Percentiles rank a stretch among this genome's conserved stretches.
phyloP scores from a whole-genome alignment of 2,329 filamentous ascomycete species.

The Penicillium thymicola region DNA sequence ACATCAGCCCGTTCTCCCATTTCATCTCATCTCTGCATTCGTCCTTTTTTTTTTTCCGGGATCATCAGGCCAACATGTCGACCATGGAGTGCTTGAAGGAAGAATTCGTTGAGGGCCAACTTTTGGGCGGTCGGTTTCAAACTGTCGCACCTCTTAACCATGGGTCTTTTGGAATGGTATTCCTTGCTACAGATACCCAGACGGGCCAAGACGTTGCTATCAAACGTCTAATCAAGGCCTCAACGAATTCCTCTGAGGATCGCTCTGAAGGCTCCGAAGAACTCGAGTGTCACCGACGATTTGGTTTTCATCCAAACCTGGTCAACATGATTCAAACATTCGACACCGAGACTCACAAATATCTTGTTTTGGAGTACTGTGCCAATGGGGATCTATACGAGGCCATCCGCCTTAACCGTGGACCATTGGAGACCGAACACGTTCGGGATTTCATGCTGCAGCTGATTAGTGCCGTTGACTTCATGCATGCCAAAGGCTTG shows the following conservation, averaged over 20 bases:
- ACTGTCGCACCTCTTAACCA: constrained; percentile 94
- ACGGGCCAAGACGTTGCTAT: constrained; percentile 83
- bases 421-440: constrained; percentile 90
- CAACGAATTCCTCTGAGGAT: constrained; percentile 67
- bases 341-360: constrained; percentile 85
- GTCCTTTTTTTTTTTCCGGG: constrained; percentile 12
- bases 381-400: constrained; percentile 95
- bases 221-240: constrained; percentile 90
- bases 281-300: constrained; percentile 68
- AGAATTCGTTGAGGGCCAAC: constrained; percentile 34
- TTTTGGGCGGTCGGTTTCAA: constrained; percentile 70
- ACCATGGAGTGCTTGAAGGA: constrained; percentile 37
- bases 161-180: constrained; percentile 98
- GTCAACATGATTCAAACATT: constrained; percentile 90
- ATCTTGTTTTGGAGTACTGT: constrained; percentile 93
- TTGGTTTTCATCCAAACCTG: constrained; percentile 81
- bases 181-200: constrained; percentile 76
- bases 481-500: constrained; percentile 85
- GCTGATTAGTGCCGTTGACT: constrained; percentile 82
- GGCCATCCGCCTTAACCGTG: constrained; percentile 83
- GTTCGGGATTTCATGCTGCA: constrained; percentile 97
- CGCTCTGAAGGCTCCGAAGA: constrained; percentile 57
- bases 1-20: constrained; percentile 5
- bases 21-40: constrained; percentile 9
- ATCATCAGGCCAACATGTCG: constrained; percentile 20